Evolutionary conservation across 352 stramenopile species (phyloP).

Genomic region (Phytophthora ohioensis): DNA sequence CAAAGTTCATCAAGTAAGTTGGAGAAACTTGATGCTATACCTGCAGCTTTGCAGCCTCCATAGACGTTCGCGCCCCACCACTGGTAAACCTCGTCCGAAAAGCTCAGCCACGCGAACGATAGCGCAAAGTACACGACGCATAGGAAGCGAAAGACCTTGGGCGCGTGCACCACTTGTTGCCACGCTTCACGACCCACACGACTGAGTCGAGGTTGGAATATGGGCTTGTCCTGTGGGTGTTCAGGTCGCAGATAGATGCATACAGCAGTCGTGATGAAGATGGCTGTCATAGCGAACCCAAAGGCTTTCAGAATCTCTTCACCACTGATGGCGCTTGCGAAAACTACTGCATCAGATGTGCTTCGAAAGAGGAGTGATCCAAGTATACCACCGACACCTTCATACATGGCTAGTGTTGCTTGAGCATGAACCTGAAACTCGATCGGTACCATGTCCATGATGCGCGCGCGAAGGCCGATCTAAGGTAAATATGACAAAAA

Average conservation of each 20-base stretch:
- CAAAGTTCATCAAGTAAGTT: neutral
- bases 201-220: conserved; percentile 61
- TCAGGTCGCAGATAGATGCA: conserved; percentile 71
- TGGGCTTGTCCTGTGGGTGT: conserved; percentile 63
- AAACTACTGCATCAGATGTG: conserved; percentile 74
- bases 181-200: conserved; percentile 64
- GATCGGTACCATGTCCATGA: conserved; percentile 82
- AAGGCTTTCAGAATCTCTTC: conserved; percentile 75
- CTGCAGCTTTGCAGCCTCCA: conserved; percentile 62
- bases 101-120: conserved; percentile 82
- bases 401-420: conserved; percentile 72
- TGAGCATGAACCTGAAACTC: conserved; percentile 86
- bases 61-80: conserved; percentile 84
- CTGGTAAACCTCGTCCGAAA: conserved; percentile 75
- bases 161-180: conserved; percentile 72
- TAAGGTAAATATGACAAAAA: conserved; percentile 27
- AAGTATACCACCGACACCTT: conserved; percentile 64
- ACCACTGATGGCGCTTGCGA: conserved; percentile 73
- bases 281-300: conserved; percentile 53
- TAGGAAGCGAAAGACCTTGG: conserved; percentile 70
- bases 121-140: conserved; percentile 78
- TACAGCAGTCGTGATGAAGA: conserved; percentile 57
- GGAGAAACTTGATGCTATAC: conserved; percentile 9
- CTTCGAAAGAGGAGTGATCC: conserved; percentile 74
- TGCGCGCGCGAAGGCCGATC: conserved; percentile 71